Conservation (phyloP, 2,329 filamentous ascomycete species). For the Pochonia chlamydosporia region DNA sequence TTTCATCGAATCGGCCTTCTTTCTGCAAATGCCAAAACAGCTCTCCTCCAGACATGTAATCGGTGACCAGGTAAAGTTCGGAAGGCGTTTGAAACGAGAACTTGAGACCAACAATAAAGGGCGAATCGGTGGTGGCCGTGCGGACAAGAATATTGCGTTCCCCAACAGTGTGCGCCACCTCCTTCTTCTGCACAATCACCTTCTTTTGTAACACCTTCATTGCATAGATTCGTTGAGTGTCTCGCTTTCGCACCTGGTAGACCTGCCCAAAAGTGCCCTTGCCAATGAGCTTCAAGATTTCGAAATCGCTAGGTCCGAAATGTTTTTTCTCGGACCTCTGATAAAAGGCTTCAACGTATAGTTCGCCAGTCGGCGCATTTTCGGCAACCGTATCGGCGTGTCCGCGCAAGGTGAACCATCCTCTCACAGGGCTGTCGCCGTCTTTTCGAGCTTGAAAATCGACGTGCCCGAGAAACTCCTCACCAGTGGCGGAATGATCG, state of each 20-base stretch:
- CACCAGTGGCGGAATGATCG: constrained; percentile 70
- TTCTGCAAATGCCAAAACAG: constrained; percentile 98
- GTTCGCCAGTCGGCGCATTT: constrained; percentile 76
- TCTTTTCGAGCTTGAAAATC: constrained; percentile 65
- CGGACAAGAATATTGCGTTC: constrained; percentile 96
- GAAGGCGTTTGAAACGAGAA: constrained; percentile 98
- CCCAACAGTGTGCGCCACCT: constrained; percentile 93
- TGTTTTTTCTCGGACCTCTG: constrained; percentile 84
- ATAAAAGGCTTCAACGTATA: constrained; percentile 80
- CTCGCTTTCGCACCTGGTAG: constrained; percentile 96
- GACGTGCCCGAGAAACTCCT: constrained; percentile 88
- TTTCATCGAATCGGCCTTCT: constrained; percentile 91
- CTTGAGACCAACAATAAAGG: constrained; percentile 96
- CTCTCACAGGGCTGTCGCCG: constrained; percentile 66
- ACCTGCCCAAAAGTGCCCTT: constrained; percentile 98
- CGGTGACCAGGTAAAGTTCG: constrained; percentile 95
- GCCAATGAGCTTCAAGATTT: constrained; percentile 91
- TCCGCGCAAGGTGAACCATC: constrained; percentile 79
- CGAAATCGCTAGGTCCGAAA: constrained; percentile 91
- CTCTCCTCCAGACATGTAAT: constrained; percentile 99
- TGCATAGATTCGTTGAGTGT: constrained; percentile 91
- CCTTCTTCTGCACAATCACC: constrained; percentile 99
- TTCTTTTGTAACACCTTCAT: constrained; percentile 99
- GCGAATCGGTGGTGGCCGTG: constrained; percentile 90
- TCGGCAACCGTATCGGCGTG: constrained; percentile 66